Base-by-base conservation (phyloP, 768 basidiomycete genomes). In the Hemileccinum rubropunctum region DNA sequence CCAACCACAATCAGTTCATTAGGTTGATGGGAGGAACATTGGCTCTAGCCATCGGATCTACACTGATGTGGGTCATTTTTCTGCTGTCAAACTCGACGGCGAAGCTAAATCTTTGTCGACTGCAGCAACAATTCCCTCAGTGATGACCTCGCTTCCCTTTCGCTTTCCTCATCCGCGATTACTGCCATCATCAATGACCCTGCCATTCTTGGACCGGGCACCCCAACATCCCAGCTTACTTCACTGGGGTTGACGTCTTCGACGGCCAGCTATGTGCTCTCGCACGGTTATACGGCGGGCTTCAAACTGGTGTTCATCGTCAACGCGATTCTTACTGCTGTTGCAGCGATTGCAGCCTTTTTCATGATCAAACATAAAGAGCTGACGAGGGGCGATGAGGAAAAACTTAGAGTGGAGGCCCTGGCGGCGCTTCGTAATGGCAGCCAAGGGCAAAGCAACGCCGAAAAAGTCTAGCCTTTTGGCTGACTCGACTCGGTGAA, bases 1-100 rank as follows among this genome's bases (percentile, higher is more conserved):
- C 14, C 33, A 13, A 18, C 38, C 8, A 30, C 28, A 6, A 49
- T 2, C 45, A 84, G 83, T 87, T 89, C 55, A 72, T 87, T 42
- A 77, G 87, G 14, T 69, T 82, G 47, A 70, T 90, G 3, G 88
- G 88, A 17, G 87, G 87, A 15, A 83, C 87, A 0, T 59, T 91
- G 3, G 73, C 81, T 4, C 74, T 89, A 1, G 82, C 86, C 1
- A 71, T 86, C 23, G 81, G 78, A 4, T 75, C 78, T 0, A 79
- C 84, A 2, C 70, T 87, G 39, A 76, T 86, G 74, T 79, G 53
- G 14, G 62, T 54, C 37, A 10, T 20, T 30, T 43, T 15, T 40
- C 43, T 69, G 57, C 34, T 52, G 2, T 12, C 13, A 44, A 35
- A 23, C 2, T 18, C 18, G 7, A 10, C 2, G n/a, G 26, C 1